Evolutionary conservation across 495 filamentous ascomycete species (phyloP).

Genomic region (Neurospora sp.): DNA sequence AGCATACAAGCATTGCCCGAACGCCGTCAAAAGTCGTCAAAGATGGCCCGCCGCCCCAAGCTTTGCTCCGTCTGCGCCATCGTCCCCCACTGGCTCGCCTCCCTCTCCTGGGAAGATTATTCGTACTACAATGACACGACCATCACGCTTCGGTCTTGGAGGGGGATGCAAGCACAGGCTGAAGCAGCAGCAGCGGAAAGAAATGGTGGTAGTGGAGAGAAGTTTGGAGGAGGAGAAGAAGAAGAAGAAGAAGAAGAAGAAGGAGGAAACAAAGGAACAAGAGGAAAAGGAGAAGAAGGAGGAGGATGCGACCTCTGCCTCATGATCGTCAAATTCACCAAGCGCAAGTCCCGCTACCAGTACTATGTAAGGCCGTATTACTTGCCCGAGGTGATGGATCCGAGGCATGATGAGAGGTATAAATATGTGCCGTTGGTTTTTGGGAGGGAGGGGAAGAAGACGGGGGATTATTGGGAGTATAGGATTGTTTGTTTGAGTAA

Average conservation of each 20-base stretch:
- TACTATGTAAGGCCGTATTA: neutral
- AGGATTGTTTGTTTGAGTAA: neutral
- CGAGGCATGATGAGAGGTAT: neutral
- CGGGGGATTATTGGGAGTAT: neutral
- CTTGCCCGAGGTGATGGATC: neutral
- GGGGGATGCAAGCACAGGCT: neutral
- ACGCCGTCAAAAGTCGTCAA: no score
- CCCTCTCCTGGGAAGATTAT: neutral
- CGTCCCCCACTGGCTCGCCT: neutral
- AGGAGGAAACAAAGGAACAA: no score
- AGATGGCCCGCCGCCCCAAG: neutral
- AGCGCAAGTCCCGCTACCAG: neutral
- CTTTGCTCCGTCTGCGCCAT: neutral
- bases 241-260: no score
- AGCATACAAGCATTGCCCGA: no score
- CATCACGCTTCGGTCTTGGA: neutral
- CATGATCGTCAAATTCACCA: neutral
- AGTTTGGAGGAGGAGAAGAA: no score
- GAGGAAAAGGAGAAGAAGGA: no score
- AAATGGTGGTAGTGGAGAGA: no score
- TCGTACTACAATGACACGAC: neutral
- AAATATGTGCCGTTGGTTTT: neutral
- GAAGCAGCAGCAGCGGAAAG: no score
- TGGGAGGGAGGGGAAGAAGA: neutral
- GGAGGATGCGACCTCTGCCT: neutral